Evolutionary conservation across 495 filamentous ascomycete species (phyloP), one percentile per base, ranked within the genome.

Genomic region (Tuber microsphaerosporum): DNA sequence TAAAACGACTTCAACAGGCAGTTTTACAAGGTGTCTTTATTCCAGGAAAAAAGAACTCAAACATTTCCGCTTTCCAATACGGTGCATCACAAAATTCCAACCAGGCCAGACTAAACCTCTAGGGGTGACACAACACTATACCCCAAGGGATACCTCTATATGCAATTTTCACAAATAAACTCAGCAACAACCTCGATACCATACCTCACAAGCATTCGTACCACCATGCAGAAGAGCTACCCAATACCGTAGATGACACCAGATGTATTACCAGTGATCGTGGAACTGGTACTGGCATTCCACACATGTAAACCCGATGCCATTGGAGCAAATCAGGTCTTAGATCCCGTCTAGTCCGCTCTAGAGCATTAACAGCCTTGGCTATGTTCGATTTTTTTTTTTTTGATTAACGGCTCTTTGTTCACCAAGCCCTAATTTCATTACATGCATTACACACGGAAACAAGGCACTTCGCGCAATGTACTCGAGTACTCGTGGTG

Each of bases 381-480:
- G 56, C 56, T 34, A 34, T 65, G 56, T 65, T 65, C 31, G 56
- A 3, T 56, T 56, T 56, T 48, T 51, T 48, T 48, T 61, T 61
- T 34, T 34, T 65, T 5, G 56, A 65, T 65, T 26, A 65, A 65
- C 14, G 56, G 56, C 26, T 34, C 56, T 65, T 65, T 65, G 56
- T 65, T 65, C 56, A 65, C 56, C 56, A 65, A 34, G 56, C 56
- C 56, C 56, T n/a, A 34, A 65, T 65, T 65, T 65, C 56, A 65
- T 65, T 65, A 65, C 56, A 65, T 65, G 56, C 56, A 65, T 65
- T 65, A 26, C 26, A 31, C 26, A 31, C 56, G 6, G 56, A 65
- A 65, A 65, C 56, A 65, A 65, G 56, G 56, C 56, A 65, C 56
- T 31, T 31, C 12, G 14, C 26, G n/a, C 56, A 65, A 65, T 65